These are phyloP conservation scores for Eucalyptus tenuipes DNA, from an alignment of 345 rosid species.

Conservation along the genomic window DNA sequence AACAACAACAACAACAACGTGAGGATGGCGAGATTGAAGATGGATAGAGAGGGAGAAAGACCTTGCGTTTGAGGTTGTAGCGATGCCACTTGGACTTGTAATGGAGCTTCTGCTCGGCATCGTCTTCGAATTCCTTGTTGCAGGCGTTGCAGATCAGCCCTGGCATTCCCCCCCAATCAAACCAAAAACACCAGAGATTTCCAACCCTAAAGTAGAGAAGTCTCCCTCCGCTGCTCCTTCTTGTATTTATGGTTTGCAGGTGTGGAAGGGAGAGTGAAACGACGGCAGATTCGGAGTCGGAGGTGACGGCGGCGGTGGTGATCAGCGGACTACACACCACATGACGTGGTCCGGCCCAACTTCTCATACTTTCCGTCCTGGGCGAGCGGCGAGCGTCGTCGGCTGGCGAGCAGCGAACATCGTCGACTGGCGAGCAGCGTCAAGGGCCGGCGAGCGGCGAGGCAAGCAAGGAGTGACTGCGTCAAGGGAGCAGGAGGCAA, in stretches of 20 bases:
- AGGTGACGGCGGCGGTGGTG: neutral
- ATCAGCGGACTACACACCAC: neutral
- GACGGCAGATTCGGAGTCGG: neutral
- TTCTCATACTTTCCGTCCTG: neutral
- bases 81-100: conserved; percentile 98
- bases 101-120: conserved; percentile 68
- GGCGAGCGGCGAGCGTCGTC: neutral
- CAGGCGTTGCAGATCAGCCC: conserved; percentile 89
- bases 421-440: no score
- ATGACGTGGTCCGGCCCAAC: neutral
- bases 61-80: conserved; percentile 98
- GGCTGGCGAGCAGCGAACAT: no score
- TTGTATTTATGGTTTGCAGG: neutral
- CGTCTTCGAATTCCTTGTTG: conserved; percentile 71
- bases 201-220: neutral
- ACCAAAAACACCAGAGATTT: neutral
- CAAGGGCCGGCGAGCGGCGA: no score
- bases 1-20: no score
- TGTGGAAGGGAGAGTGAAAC: neutral
- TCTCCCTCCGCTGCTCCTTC: neutral
- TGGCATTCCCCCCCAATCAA: conserved; percentile 18
- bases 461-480: no score
- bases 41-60: neutral
- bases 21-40: neutral
- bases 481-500: no score